Base-by-base conservation (phyloP, 257 asterid genomes). In the Capsicum rhomboideum region DNA sequence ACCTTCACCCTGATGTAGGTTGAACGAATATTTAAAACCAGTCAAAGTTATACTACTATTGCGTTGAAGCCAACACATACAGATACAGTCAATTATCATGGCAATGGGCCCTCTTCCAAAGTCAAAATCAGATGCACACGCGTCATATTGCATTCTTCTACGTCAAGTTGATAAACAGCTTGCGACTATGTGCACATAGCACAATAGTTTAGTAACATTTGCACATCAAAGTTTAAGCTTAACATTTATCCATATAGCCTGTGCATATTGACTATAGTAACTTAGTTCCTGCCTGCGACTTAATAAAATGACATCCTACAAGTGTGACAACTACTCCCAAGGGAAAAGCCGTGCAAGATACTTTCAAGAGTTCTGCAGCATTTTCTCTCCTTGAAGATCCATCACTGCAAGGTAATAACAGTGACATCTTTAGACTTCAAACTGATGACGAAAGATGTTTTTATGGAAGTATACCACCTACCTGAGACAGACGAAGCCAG, bases 221-320 rank as follows among this genome's bases (percentile, higher is more conserved):
- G 69, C 11, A 63, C 40, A 26, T 63, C 40, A 63, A 63, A 26
- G 40, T 63, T 63, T 52, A 83, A 78, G 80, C 93, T 86, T 86
- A 94, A 97, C 93, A 59, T 91, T 88, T 72, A 96, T 93, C 91
- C 92, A 91, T 79, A 96, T 96, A 82, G 97, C 98, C 69, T 91
- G 95, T 59, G 90, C 99, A 86, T 96, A 94, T 55, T 96, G 90
- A 85, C 89, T 92, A 53, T 92, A 91, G 86, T 85, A 88, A 90
- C 91, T 88, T 71, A 92, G 87, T 68, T 84, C 90, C 90, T 92
- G 97, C 95, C 93, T 91, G 97, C 98, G 1, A 93, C 89, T 93
- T 88, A 68, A 96, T 90, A 83, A 91, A 63, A n/a, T 85, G 49
- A 68, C 93, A 91, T 82, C 92, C 99, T 13, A 85, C 84, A 83